Evolutionary conservation across 306 rosid genomes (phyloP).

Genomic region (Acacia melanoxylon): DNA sequence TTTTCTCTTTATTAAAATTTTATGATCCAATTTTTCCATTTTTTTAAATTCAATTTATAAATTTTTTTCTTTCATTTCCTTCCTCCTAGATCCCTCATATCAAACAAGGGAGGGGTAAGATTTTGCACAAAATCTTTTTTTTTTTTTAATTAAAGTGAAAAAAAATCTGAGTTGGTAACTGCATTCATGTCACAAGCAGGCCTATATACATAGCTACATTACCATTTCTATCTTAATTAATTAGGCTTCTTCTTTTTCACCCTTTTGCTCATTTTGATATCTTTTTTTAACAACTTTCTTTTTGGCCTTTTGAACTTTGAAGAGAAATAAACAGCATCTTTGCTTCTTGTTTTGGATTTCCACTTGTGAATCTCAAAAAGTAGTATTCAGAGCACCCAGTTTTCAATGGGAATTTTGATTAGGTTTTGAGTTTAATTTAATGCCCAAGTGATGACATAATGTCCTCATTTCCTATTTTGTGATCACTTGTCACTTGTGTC

Average conservation of each 20-base stretch:
- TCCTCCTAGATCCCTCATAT: no score
- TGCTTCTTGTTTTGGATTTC: not conserved
- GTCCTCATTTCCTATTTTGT: slow-evolving; percentile 6
- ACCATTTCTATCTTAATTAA: not conserved
- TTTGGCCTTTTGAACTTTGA: not conserved
- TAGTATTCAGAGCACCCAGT: not conserved
- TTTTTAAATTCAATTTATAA: no score
- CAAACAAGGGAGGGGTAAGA: not conserved
- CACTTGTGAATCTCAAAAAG: not conserved
- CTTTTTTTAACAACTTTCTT: not conserved
- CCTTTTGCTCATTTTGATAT: not conserved
- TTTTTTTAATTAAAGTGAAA: not conserved
- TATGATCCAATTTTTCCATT: no score
- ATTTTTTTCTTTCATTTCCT: no score
- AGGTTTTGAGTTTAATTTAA: not conserved
- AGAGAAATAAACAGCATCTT: not conserved
- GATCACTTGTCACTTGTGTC: slow-evolving; percentile 9
- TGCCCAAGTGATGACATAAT: not conserved
- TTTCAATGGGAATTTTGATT: not conserved
- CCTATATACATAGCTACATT: not conserved
- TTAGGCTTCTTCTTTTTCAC: not conserved
- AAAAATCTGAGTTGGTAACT: not conserved
- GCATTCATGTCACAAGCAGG: not conserved
- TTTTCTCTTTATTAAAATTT: no score
- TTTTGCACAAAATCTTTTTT: not conserved